phyloP scores from a whole-genome alignment of 2,329 filamentous ascomycete genomes.

The Trichoderma aggressivum region DNA sequence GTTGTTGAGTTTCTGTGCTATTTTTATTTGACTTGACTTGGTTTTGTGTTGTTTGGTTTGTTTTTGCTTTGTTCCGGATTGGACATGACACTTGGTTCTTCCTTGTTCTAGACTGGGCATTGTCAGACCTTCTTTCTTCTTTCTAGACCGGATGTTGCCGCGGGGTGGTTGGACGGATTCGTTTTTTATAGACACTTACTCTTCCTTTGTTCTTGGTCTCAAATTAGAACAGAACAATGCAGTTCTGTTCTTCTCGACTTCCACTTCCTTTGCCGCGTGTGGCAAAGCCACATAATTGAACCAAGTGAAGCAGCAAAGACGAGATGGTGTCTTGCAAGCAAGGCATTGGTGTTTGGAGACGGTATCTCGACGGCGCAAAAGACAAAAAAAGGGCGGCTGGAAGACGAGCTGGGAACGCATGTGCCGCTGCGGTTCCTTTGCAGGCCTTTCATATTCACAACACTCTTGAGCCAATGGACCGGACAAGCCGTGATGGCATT shows the following conservation, averaged over 20 bases:
- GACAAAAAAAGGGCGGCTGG: not conserved
- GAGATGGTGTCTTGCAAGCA: not conserved
- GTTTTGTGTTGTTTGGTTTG: not conserved
- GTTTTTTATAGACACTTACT: not conserved
- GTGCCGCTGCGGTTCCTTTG: not conserved
- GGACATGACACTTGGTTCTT: not conserved
- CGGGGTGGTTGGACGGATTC: not conserved
- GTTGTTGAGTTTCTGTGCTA: not conserved
- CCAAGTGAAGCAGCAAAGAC: not conserved
- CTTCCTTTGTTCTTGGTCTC: not conserved
- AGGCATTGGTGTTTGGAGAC: not conserved
- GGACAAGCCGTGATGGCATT: not conserved
- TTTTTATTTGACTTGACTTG: not conserved
- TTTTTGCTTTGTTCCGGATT: not conserved
- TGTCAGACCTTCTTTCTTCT: not conserved
- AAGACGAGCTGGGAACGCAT: not conserved
- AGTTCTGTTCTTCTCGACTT: not conserved
- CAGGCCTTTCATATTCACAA: not conserved
- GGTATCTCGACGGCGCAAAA: not conserved
- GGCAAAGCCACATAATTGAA: not conserved
- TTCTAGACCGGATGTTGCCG: not conserved
- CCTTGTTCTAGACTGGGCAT: not conserved
- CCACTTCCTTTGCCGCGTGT: not conserved
- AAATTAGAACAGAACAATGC: not conserved
- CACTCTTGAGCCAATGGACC: not conserved